A percentile compares a stretch with the other conserved stretches of the same genome.
Evolutionary conservation across 345 rosid species (phyloP).

Genomic region (Brassica nigra): DNA sequence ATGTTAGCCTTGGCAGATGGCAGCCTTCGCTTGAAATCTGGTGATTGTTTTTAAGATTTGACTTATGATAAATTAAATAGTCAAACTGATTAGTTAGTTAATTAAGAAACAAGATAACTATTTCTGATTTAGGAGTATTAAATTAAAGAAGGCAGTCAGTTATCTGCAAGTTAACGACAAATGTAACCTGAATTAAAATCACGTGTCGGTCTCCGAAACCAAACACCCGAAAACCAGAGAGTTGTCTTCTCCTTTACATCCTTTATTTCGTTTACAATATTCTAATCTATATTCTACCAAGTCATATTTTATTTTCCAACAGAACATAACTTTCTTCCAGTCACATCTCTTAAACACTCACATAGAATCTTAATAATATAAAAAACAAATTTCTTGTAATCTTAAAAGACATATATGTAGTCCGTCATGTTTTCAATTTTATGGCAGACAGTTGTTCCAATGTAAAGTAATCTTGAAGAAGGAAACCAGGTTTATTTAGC

Average conservation of each 20-base stretch:
- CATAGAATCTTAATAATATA: background rate
- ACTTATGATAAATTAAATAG: constrained; percentile 17
- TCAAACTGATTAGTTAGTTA: constrained; percentile 24
- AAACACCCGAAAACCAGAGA: constrained; percentile 35
- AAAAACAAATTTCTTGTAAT: background rate
- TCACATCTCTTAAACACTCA: background rate
- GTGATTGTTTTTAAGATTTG: background rate
- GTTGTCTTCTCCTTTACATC: constrained; percentile 24
- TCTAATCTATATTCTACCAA: background rate
- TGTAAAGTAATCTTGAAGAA: background rate
- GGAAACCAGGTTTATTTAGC: background rate
- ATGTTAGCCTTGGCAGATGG: constrained; percentile 14
- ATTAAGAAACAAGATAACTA: background rate
- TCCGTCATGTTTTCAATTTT: background rate
- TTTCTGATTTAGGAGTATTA: background rate
- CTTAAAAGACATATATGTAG: background rate
- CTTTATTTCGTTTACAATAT: background rate
- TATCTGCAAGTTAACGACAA: constrained; percentile 26
- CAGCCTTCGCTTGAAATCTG: constrained; percentile 26
- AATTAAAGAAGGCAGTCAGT: background rate
- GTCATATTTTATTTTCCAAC: background rate
- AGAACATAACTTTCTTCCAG: background rate
- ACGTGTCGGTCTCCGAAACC: constrained; percentile 31
- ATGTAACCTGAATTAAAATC: constrained; percentile 23
- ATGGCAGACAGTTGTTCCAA: too few species aligned